Base-by-base conservation (phyloP, 2,329 filamentous ascomycete genomes). In the Talaromyces sp. region DNA sequence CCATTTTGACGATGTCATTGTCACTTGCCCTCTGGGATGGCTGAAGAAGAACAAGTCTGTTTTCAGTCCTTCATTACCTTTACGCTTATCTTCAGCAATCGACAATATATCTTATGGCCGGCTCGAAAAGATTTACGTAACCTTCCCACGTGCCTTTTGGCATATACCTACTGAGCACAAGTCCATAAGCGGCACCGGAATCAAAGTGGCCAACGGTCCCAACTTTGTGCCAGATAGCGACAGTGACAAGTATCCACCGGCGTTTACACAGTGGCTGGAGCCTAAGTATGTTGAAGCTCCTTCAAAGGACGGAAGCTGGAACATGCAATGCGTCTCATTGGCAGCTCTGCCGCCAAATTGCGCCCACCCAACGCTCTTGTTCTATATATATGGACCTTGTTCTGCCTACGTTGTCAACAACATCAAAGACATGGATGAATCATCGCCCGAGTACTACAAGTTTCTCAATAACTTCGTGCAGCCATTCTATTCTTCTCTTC, bases 281-380 rank as follows among this genome's bases (percentile, higher is more conserved):
- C 91, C 91, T 2, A 73, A 69, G 1, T 95, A 96, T 69, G 81
- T 86, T 0, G 62, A 76, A 0, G 75, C 81, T 53, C 81, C 84
- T 1, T 39, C 40, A 15, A 87, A 88, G 63, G 82, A 84, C 1
- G 65, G 80, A 5, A 73, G 78, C 60, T 94, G 89, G 89, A 84
- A 85, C 61, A 88, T 90, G 71, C 87, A 93, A 74, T 82, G 85
- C 55, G 80, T 95, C 59, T 91, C 93, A 59, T 81, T 96, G 21
- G 86, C 88, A 41, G 84, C 86, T 1, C 78, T 95, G 2, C 79
- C 83, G 0, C 64, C 68, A 0, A 67, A 75, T 1, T 78, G 77
- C 53, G 81, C 86, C 0, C 91, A 96, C 60, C 88, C 91, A 7
- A 95, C 90, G 0, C 80, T 96, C 3, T 82, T 96, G 25, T 96